Percentiles rank a stretch among this genome's conserved stretches.
Evolutionary conservation across 2,329 filamentous ascomycete species (phyloP).

Genomic region (Penicillium hordei): DNA sequence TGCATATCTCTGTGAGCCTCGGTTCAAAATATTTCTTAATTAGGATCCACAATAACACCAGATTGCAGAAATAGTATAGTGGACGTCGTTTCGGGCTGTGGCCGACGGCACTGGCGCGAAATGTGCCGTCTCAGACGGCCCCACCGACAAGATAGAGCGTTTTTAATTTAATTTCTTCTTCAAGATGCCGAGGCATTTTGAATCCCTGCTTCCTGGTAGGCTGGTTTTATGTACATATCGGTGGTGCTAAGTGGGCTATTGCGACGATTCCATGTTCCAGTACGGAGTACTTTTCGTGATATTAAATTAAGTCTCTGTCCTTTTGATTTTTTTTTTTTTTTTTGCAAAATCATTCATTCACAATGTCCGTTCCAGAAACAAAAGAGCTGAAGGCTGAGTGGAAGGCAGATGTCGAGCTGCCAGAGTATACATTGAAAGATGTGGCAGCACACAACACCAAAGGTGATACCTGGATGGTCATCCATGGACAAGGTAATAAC

Average conservation of each 20-base stretch:
- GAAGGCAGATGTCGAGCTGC: constrained; percentile 15
- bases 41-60: neutral
- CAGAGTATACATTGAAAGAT: constrained; percentile 30
- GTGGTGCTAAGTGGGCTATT: neutral
- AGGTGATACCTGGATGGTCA: constrained; percentile 55
- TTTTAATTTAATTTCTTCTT: neutral
- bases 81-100: neutral
- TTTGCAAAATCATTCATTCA: neutral
- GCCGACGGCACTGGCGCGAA: neutral
- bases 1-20: constrained; percentile 12
- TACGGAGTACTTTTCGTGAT: neutral
- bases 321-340: neutral
- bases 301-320: neutral
- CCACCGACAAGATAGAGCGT: neutral
- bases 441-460: constrained; percentile 52
- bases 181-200: neutral
- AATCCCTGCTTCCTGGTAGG: neutral
- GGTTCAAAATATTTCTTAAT: constrained; percentile 9
- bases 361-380: constrained; percentile 14
- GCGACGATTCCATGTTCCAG: neutral
- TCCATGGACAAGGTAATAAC: constrained; percentile 55
- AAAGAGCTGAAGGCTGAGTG: constrained; percentile 20
- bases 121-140: neutral
- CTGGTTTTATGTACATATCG: constrained; percentile 1
- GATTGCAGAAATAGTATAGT: neutral